These are phyloP conservation scores for Acer saccharum DNA, from an alignment of 345 rosid species.

Conservation along the genomic window DNA sequence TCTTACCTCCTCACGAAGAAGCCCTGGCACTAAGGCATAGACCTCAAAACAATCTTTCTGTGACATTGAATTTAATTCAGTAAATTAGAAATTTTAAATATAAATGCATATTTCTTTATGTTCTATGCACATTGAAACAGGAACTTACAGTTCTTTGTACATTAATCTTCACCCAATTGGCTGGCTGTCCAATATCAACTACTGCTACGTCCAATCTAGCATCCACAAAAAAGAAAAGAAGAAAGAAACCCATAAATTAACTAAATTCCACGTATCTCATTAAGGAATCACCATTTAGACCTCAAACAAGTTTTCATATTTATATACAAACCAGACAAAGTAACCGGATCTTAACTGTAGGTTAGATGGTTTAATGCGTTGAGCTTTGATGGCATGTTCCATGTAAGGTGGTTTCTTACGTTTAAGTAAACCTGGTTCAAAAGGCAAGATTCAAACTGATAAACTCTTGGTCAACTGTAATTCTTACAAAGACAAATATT, in stretches of 20 bases:
- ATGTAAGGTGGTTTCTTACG: conserved; percentile 63
- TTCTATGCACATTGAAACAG: background rate
- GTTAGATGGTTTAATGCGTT: conserved; percentile 49
- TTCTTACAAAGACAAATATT: conserved; percentile 2
- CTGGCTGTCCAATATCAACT: conserved; percentile 61
- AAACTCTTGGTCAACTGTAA: conserved; percentile 20
- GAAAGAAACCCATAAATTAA: conserved; percentile 8
- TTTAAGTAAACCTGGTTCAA: conserved; percentile 63
- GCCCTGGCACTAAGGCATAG: conserved; percentile 78
- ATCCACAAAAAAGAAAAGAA: background rate
- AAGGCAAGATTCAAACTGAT: conserved; percentile 17
- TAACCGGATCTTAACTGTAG: conserved; percentile 57
- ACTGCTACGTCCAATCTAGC: conserved; percentile 54
- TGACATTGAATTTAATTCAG: conserved; percentile 6
- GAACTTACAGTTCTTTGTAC: conserved; percentile 65
- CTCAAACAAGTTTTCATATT: background rate
- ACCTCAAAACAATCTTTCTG: conserved; percentile 75
- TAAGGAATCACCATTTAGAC: background rate
- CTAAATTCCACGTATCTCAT: background rate
- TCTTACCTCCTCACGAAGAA: conserved; percentile 70
- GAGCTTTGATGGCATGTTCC: conserved; percentile 52
- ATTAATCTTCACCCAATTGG: conserved; percentile 80
- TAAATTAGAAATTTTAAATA: background rate
- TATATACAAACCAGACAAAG: conserved; percentile 16
- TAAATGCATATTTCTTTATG: conserved; percentile 4